Conservation (phyloP, 306 rosid genomes). For the Malus sieversii region DNA sequence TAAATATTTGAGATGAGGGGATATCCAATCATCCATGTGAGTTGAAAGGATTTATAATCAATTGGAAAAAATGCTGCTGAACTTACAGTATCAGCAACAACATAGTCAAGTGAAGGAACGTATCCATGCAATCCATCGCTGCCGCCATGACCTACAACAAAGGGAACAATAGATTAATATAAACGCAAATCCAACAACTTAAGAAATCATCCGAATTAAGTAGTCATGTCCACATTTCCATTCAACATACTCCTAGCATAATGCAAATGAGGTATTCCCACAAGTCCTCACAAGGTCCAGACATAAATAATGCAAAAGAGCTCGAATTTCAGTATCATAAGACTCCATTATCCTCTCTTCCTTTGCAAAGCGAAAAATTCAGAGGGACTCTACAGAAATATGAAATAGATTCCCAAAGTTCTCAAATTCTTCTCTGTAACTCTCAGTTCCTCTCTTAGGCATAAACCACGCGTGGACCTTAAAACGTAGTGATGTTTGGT, state of each 20-base stretch:
- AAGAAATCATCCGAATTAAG: neutral
- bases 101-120: constrained; percentile 96
- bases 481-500: neutral
- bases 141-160: constrained; percentile 87
- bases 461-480: neutral
- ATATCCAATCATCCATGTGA: neutral
- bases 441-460: neutral
- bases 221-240: no score
- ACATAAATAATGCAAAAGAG: neutral
- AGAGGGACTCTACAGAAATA: neutral
- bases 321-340: neutral
- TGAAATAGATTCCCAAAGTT: neutral
- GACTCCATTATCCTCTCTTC: neutral
- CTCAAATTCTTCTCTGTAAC: neutral
- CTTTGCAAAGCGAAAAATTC: neutral
- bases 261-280: neutral
- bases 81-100: constrained; percentile 94
- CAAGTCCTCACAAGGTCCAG: neutral
- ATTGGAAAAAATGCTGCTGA: neutral
- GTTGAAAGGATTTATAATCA: neutral
- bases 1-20: neutral
- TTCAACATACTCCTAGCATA: neutral
- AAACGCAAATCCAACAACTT: neutral
- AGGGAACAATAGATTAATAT: constrained; percentile 5
- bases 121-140: constrained; percentile 99